Conservation (phyloP, 805 yeast genomes). For the Ogataea methanolica region DNA sequence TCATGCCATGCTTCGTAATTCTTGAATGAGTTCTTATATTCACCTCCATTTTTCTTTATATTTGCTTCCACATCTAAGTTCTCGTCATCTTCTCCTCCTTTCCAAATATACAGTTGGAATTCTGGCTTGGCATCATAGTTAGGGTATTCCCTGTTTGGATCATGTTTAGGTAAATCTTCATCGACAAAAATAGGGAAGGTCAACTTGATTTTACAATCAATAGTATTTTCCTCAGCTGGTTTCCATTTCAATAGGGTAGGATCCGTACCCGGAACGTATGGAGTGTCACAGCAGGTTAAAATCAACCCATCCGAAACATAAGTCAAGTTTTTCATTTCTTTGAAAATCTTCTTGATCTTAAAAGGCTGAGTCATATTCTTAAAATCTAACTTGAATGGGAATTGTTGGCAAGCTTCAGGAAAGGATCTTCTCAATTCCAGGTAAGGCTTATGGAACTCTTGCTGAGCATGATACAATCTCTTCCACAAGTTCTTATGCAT, state of each 20-base stretch:
- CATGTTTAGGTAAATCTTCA: constrained; percentile 59
- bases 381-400: constrained; percentile 83
- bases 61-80: constrained; percentile 35
- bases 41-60: constrained; percentile 28
- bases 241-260: constrained; percentile 89
- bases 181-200: constrained; percentile 57
- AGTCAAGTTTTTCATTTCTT: constrained; percentile 64
- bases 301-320: constrained; percentile 94
- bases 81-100: constrained; percentile 43
- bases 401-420: constrained; percentile 69
- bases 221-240: constrained; percentile 91
- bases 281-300: constrained; percentile 85
- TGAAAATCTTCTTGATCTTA: constrained; percentile 69
- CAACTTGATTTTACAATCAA: constrained; percentile 75
- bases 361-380: constrained; percentile 85
- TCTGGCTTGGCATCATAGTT: constrained; percentile 81
- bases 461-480: constrained; percentile 82
- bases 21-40: constrained; percentile 28
- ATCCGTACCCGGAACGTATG: constrained; percentile 88
- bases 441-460: constrained; percentile 78
- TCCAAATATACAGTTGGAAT: constrained; percentile 71
- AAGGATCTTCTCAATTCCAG: constrained; percentile 58
- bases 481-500: constrained; percentile 70
- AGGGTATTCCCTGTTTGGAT: constrained; percentile 64
- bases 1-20: constrained; percentile 65